phyloP scores from a whole-genome alignment of 2,329 filamentous ascomycete genomes.

The Cadophora luteo-olivacea region DNA sequence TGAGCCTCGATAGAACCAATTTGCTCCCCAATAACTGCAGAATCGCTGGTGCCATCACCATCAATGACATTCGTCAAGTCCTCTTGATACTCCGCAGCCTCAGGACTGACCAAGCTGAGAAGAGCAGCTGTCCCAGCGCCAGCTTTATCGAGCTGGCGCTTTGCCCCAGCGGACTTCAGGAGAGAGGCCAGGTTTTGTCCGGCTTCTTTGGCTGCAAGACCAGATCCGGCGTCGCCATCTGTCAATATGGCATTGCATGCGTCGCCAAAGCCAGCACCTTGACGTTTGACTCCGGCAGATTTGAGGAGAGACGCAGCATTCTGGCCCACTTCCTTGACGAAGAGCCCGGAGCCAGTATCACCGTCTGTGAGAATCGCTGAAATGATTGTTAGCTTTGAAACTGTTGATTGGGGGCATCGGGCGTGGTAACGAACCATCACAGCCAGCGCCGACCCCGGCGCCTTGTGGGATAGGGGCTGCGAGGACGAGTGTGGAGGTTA shows the following conservation, averaged over 20 bases:
- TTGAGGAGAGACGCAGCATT: slow-evolving; percentile 24
- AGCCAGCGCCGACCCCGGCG: slow-evolving; percentile 18
- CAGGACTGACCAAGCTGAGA: slow-evolving; percentile 11
- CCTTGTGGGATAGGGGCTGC: slow-evolving; percentile 24
- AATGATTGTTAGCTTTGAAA: background rate
- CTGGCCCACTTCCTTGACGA: slow-evolving; percentile 24
- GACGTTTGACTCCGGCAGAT: slow-evolving; percentile 22
- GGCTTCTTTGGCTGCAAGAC: slow-evolving; percentile 21
- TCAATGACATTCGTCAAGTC: slow-evolving; percentile 12
- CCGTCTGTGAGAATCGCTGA: slow-evolving; percentile 27
- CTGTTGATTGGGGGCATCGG: background rate
- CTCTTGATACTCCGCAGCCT: slow-evolving; percentile 15
- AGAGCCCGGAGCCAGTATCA: slow-evolving; percentile 22
- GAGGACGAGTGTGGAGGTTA: slow-evolving; percentile 5
- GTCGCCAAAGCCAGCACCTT: slow-evolving; percentile 21
- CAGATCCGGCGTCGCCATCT: slow-evolving; percentile 22
- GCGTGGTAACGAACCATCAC: slow-evolving; percentile 17
- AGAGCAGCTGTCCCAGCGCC: slow-evolving; percentile 21
- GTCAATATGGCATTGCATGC: slow-evolving; percentile 25
- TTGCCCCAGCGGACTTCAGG: slow-evolving; percentile 17
- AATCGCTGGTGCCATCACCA: slow-evolving; percentile 20
- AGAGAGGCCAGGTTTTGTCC: slow-evolving; percentile 18
- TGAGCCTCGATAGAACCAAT: slow-evolving; percentile 17
- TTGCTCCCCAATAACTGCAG: slow-evolving; percentile 17
- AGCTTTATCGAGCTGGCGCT: slow-evolving; percentile 24